Conservation (phyloP, 495 filamentous ascomycete species). For the Xylaria nigripes region DNA sequence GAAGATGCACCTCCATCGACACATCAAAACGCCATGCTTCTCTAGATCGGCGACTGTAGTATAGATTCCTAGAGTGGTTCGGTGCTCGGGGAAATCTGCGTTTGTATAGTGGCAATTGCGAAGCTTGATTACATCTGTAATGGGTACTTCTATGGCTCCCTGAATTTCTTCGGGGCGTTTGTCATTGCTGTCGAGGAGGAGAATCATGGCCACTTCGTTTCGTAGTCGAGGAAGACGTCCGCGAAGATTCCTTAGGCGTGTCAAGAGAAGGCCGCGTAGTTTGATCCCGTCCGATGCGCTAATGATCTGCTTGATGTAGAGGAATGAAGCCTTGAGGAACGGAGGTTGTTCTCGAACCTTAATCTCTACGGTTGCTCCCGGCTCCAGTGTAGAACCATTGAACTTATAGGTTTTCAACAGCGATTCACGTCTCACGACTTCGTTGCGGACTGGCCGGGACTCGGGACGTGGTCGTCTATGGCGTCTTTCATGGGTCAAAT, state of each 20-base stretch:
- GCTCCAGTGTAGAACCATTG: conserved; percentile 16
- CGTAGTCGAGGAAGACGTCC: conserved; percentile 33
- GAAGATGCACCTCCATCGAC: conserved; percentile 26
- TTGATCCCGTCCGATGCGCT: conserved; percentile 17
- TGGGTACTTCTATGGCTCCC: conserved; percentile 35
- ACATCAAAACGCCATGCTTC: conserved; percentile 30
- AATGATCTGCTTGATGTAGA: conserved; percentile 35
- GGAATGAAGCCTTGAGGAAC: conserved; percentile 27
- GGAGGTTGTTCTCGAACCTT: conserved; percentile 1
- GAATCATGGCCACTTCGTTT: conserved; percentile 49
- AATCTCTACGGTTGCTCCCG: conserved; percentile 31
- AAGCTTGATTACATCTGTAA: conserved; percentile 24
- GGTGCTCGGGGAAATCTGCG: conserved; percentile 32
- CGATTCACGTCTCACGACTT: background rate
- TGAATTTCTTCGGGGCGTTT: conserved; percentile 30
- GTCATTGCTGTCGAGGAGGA: conserved; percentile 40
- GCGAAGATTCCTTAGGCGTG: conserved; percentile 30
- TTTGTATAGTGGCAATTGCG: conserved; percentile 48
- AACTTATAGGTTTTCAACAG: conserved; percentile 14
- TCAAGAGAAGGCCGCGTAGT: conserved; percentile 36
- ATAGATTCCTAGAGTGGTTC: conserved; percentile 21
- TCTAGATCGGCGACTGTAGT: conserved; percentile 18
- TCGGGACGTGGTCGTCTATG: background rate
- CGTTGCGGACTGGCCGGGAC: conserved; percentile 6
- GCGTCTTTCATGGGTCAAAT: conserved; percentile 13